phyloP scores from a whole-genome alignment of 2,329 filamentous ascomycete species.

The Allantophomopsis cytisporea region DNA sequence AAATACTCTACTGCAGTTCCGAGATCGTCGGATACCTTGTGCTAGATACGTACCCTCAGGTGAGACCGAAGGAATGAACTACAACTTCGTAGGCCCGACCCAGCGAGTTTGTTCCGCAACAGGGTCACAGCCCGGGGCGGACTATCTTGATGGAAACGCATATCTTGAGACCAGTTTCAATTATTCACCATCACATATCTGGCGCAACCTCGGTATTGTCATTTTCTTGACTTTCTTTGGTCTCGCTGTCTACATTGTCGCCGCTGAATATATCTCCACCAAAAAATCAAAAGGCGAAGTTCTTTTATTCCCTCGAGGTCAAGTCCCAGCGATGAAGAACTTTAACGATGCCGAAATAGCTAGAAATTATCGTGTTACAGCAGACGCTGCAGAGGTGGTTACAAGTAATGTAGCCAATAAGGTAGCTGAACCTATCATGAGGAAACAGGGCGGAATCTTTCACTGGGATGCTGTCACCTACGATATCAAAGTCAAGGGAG shows the following conservation, averaged over 20 bases:
- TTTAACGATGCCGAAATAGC: slow-evolving; percentile 31
- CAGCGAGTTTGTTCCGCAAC: slow-evolving; percentile 50
- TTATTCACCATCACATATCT: slow-evolving; percentile 44
- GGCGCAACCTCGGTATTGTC: slow-evolving; percentile 58
- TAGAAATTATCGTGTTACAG: slow-evolving; percentile 6
- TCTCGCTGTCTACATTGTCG: slow-evolving; percentile 42
- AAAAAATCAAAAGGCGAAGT: slow-evolving; percentile 64
- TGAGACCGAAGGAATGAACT: slow-evolving; percentile 45
- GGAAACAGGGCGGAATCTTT: slow-evolving; percentile 4
- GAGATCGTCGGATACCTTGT: slow-evolving; percentile 40
- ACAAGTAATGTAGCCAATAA: slow-evolving; percentile 23
- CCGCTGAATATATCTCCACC: slow-evolving; percentile 44
- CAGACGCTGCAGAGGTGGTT: slow-evolving; percentile 20
- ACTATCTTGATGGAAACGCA: slow-evolving; percentile 38
- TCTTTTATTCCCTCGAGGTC: slow-evolving; percentile 54
- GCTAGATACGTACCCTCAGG: slow-evolving; percentile 24
- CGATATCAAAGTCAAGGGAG: slow-evolving; percentile 50
- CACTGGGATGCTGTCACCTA: slow-evolving; percentile 37
- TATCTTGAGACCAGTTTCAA: slow-evolving; percentile 39
- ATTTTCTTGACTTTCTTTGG: slow-evolving; percentile 49
- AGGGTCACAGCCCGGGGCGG: slow-evolving; percentile 37
- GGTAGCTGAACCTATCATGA: not conserved
- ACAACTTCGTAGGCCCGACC: slow-evolving; percentile 29
- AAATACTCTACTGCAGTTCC: slow-evolving; percentile 26
- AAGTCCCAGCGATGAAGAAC: slow-evolving; percentile 33